Base-by-base conservation (phyloP, 1,139 yeast genomes). In the Pichia norvegensis region DNA sequence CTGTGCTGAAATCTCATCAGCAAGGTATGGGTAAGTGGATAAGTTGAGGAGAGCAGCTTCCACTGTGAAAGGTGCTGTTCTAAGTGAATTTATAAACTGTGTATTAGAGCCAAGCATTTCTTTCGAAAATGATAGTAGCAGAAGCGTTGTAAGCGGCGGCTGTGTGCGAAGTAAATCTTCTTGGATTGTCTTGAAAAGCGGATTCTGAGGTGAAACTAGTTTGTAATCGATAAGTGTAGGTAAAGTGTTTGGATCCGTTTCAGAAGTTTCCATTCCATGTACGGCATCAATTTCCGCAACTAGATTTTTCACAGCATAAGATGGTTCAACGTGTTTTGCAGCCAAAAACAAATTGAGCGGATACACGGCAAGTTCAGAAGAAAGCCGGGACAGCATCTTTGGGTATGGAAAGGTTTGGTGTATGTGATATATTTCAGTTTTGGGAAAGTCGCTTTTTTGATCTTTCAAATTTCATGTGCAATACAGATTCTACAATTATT, bases 11-110 rank as follows among this genome's bases (percentile, higher is more conserved):
- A 46, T 46, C 11, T 56, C 42, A 8, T 40, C 37, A 27, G 49
- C 44, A 19, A 59, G 46, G 29, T 48, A 45, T 1, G 63, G 61
- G 35, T 50, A 56, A 9, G 42, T 40, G 2, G 55, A 54, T n/a
- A 50, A 53, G 38, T 56, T 58, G 21, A 59, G 40, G 1, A 55
- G 29, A 41, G 58, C 53, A 3, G 49, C 53, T 2, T 43, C 43
- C n/a, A 53, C 41, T 4, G 53, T 47, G 38, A 43, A 45, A 4
- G 29, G 21, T n/a, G 13, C 7, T 33, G 33, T 38, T 7, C 41
- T 33, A 11, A 49, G 42, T n/a, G 36, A 25, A n/a, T 45, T 44
- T 17, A 50, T 25, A 31, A 50, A 49, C 2, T 44, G 11, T 8
- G 47, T 43, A 21, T 48, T 36, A 7, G 33, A 36, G 16, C 29